Evolutionary conservation across 768 basidiomycete species (phyloP), one percentile per base, ranked within the genome.

Genomic region (Steccherinum ochraceum): DNA sequence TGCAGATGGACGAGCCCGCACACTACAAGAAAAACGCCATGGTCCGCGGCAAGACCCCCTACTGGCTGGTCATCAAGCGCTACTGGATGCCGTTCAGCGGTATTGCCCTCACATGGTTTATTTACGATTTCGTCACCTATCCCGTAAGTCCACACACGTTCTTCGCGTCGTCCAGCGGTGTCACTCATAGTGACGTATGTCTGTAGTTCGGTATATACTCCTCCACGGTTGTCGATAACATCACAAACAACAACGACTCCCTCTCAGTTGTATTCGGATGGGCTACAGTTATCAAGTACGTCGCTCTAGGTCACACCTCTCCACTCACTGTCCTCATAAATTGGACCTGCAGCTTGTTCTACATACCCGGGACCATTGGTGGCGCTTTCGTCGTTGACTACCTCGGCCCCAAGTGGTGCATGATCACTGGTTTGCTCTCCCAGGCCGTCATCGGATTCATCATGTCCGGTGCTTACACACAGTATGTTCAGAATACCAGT

Each of bases 381-480:
- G 89, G 89, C 21, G 88, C 90, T 4, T 84, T 91, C 59, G 65
- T 84, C 13, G 77, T 90, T 24, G 89, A 92, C 60, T 76, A 77
- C 58, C 60, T 93, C 47, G 87, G 87, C 0, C 84, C 91, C 5
- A 89, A 86, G 66, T 71, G 73, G 44, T 84, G 83, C 3, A 86
- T 89, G 86, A 89, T 90, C 56, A 57, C 62, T 23, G 88, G 89
- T 42, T 74, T 90, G 10, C 39, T 89, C 23, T 58, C 67, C 21
- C 89, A 91, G 64, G 83, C 86, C 2, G 46, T 88, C 55, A 71
- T 89, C 45, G 89, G 94, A 4, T 96, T 96, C 69, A 79, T 91
- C 65, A 89, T 97, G 85, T 88, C 88, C 54, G 94, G 90, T 1
- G 69, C 81, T 18, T 96, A 94, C 68, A 60, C 54, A 21, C 69